Conservation (phyloP, 345 rosid species). For the Gossypium mustelinum region DNA sequence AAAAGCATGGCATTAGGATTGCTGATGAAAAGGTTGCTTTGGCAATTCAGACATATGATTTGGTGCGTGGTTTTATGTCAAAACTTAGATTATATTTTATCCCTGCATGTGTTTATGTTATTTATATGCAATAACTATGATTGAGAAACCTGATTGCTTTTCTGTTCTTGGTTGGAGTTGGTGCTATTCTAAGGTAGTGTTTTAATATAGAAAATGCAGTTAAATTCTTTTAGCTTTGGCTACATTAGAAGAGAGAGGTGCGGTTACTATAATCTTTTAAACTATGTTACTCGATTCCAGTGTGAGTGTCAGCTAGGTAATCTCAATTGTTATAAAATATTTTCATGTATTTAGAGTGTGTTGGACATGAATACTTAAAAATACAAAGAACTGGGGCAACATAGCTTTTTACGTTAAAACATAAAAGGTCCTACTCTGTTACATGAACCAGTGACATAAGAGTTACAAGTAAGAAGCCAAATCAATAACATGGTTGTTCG, state of each 20-base stretch:
- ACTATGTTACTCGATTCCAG: neutral
- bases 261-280: neutral
- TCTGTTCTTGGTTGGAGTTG: neutral
- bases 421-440: neutral
- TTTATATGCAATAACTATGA: neutral
- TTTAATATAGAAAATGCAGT: neutral
- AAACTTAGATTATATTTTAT: neutral
- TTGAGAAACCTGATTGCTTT: neutral
- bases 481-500: neutral
- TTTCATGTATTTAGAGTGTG: neutral
- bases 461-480: neutral
- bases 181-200: slow-evolving; percentile 1
- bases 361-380: neutral
- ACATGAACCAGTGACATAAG: neutral
- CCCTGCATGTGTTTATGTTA: neutral
- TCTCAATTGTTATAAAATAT: neutral
- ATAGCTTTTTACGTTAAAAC: neutral
- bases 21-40: slow-evolving; percentile 93
- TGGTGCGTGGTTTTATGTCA: slow-evolving; percentile 41
- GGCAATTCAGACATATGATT: slow-evolving; percentile 90
- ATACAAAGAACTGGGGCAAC: neutral
- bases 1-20: slow-evolving; percentile 85
- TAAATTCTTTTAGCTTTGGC: neutral
- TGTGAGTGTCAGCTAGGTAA: neutral
- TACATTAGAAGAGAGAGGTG: neutral